Conservation (phyloP, 345 rosid species). For the Eucalyptus virginea region DNA sequence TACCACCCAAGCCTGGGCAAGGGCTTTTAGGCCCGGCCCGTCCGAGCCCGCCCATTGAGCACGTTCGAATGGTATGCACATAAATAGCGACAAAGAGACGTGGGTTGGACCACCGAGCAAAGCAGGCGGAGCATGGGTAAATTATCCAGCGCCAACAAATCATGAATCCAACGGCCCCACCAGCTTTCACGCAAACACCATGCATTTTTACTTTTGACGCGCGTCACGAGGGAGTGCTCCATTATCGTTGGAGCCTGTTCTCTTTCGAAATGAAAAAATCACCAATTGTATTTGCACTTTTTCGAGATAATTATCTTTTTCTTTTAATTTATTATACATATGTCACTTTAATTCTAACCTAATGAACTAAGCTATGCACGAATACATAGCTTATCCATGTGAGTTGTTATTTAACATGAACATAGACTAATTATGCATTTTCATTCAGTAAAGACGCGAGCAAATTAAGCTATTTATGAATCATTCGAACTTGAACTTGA, state of each 20-base stretch:
- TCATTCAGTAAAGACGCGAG: accelerated
- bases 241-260: neutral
- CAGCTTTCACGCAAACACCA: too few relatives aligned
- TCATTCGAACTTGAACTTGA: neutral
- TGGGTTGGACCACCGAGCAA: neutral
- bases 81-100: neutral
- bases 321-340: too few relatives aligned
- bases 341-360: too few relatives aligned
- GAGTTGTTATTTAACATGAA: neutral
- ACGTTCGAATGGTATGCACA: neutral
- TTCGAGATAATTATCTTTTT: too few relatives aligned
- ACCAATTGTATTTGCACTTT: too few relatives aligned
- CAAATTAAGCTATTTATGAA: neutral
- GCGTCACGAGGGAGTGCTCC: neutral
- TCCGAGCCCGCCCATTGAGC: neutral
- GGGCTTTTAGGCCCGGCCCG: neutral
- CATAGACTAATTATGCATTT: neutral
- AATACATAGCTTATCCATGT: neutral
- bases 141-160: neutral
- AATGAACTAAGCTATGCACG: neutral
- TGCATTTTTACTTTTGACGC: neutral
- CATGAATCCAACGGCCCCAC: neutral
- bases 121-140: neutral
- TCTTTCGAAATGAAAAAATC: too few relatives aligned
- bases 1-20: neutral